phyloP scores from a whole-genome alignment of 805 yeast genomes.

The Helenozyma rhizophorensis region DNA sequence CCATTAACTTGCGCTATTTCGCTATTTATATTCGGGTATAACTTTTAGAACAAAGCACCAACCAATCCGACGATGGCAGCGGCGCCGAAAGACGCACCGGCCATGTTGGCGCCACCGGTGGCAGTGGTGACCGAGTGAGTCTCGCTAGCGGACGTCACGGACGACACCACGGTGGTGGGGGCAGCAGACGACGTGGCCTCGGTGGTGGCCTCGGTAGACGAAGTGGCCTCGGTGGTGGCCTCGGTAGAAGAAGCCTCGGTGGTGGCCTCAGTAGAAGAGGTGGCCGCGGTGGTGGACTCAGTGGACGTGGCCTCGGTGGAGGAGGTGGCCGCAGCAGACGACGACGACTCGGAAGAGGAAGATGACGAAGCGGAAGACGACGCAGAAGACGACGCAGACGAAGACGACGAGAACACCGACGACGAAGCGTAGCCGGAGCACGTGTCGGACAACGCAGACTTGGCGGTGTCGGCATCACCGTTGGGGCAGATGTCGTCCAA shows the following conservation, averaged over 20 bases:
- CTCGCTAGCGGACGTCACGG: constrained; percentile 18
- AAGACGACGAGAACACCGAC: constrained; percentile 22
- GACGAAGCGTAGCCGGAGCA: constrained; percentile 45
- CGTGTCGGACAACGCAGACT: constrained; percentile 48
- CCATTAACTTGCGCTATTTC: too few relatives aligned
- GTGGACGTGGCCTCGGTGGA: constrained; percentile 16
- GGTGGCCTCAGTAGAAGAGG: constrained; percentile 4
- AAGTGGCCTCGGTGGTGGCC: constrained; percentile 1
- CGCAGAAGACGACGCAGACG: constrained; percentile 15
- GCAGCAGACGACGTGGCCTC: constrained; percentile 19
- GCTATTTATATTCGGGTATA: too few relatives aligned
- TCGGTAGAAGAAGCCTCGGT: constrained; percentile 5
- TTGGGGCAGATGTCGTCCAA: constrained; percentile 66
- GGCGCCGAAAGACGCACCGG: constrained; percentile 30
- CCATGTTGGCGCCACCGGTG: constrained; percentile 20
- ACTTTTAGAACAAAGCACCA: constrained; percentile 27
- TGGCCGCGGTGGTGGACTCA: constrained; percentile 5
- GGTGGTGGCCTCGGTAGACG: constrained; percentile 8
- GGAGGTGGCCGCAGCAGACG: constrained; percentile 19
- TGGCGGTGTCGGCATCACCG: constrained; percentile 56
- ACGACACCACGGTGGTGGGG: constrained; percentile 17
- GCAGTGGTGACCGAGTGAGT: neutral
- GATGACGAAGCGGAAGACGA: constrained; percentile 5
- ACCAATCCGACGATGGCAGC: constrained; percentile 38
- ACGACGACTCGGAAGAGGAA: constrained; percentile 14